phyloP scores from a whole-genome alignment of 768 basidiomycete genomes.

The Boletus sp. region DNA sequence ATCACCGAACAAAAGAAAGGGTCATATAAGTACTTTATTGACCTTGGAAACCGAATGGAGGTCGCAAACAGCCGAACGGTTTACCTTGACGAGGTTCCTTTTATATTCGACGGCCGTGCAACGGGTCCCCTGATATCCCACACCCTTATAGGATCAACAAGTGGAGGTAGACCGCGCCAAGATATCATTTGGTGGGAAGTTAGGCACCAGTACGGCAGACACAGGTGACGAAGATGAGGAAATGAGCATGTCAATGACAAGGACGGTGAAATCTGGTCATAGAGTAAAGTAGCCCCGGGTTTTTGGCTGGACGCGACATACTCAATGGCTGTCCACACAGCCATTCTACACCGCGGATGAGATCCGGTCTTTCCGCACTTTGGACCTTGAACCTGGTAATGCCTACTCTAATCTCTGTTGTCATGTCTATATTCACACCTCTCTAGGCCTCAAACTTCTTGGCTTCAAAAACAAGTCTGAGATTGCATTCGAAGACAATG shows the following conservation, averaged over 20 bases:
- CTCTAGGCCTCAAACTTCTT: slow-evolving; percentile 78
- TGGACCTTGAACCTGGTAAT: slow-evolving; percentile 73
- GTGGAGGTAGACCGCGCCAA: slow-evolving; percentile 26
- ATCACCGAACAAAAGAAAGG: slow-evolving; percentile 88
- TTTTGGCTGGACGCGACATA: not conserved
- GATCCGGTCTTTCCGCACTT: slow-evolving; percentile 73
- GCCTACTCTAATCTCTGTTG: slow-evolving; percentile 7
- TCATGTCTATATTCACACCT: not conserved
- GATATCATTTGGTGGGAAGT: slow-evolving; percentile 31
- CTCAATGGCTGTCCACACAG: slow-evolving; percentile 35
- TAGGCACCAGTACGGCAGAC: slow-evolving; percentile 37
- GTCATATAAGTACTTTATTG: slow-evolving; percentile 76
- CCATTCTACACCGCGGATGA: slow-evolving; percentile 86
- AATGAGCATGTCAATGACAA: slow-evolving; percentile 34
- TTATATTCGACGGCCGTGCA: not conserved
- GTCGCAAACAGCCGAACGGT: slow-evolving; percentile 66
- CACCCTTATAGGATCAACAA: slow-evolving; percentile 24
- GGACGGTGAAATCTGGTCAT: slow-evolving; percentile 48
- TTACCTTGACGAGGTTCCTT: slow-evolving; percentile 66
- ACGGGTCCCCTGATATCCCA: slow-evolving; percentile 2
- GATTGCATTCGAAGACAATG: slow-evolving; percentile 81
- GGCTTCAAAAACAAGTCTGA: slow-evolving; percentile 80
- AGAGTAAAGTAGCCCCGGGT: slow-evolving; percentile 38
- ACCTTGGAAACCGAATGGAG: slow-evolving; percentile 73
- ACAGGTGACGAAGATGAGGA: slow-evolving; percentile 35